Evolutionary conservation across 2,329 filamentous ascomycete genomes (phyloP).

Genomic region (Colletotrichum sp.): DNA sequence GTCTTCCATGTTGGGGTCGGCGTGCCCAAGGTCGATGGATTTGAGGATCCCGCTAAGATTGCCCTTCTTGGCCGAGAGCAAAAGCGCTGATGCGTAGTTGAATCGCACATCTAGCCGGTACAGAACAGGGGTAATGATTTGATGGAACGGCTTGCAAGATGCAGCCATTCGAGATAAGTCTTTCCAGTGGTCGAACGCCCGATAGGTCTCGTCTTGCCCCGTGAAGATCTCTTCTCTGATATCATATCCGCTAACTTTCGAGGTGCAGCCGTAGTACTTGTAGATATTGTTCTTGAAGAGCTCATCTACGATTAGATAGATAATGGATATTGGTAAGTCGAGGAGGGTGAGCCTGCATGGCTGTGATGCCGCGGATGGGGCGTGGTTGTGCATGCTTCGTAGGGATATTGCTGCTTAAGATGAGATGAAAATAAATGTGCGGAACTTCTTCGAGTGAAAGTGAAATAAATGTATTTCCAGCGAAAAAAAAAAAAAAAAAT

Average conservation of each 20-base stretch:
- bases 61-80: background rate
- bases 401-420: fast-evolving
- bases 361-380: background rate
- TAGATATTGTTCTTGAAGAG: too few species aligned
- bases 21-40: background rate
- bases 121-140: background rate
- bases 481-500: too few species aligned
- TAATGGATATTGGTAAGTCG: background rate
- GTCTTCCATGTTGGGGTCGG: background rate
- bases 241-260: background rate
- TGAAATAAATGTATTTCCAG: too few species aligned
- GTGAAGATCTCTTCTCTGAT: fast-evolving
- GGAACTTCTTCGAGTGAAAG: too few species aligned
- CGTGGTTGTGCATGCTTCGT: too few species aligned
- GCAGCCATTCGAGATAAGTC: background rate
- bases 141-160: background rate
- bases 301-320: too few species aligned
- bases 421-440: too few species aligned
- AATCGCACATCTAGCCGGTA: fast-evolving
- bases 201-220: background rate
- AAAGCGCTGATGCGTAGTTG: fast-evolving
- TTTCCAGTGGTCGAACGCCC: background rate
- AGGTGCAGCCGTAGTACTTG: too few species aligned
- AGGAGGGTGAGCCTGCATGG: background rate
- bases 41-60: background rate